Evolutionary conservation across 306 rosid genomes (phyloP).

Genomic region (Cotoneaster glaucophyllus): DNA sequence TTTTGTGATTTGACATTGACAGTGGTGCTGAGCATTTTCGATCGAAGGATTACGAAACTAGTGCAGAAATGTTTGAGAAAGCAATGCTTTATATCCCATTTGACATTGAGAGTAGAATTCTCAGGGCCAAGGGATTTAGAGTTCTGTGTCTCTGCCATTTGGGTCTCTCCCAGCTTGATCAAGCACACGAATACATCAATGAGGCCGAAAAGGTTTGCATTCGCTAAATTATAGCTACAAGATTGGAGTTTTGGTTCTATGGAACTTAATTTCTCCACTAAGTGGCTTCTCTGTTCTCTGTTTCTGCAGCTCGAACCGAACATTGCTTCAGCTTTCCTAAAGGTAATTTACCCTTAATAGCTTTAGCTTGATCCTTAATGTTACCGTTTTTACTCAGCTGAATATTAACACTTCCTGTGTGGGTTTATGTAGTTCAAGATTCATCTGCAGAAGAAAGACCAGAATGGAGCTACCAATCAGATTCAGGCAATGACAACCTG

Average conservation of each 20-base stretch:
- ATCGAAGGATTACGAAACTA: slow-evolving; percentile 66
- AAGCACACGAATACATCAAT: slow-evolving; percentile 75
- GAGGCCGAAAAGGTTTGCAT: slow-evolving; percentile 80
- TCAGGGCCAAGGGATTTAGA: slow-evolving; percentile 83
- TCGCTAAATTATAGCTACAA: slow-evolving; percentile 4
- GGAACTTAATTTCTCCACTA: not conserved
- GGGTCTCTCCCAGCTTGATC: slow-evolving; percentile 79
- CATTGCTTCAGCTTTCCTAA: slow-evolving; percentile 74
- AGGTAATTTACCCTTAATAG: slow-evolving; percentile 36
- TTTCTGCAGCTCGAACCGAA: slow-evolving; percentile 86
- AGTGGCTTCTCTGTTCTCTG: slow-evolving; percentile 10
- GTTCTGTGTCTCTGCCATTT: slow-evolving; percentile 90
- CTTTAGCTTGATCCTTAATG: not conserved
- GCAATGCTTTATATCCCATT: slow-evolving; percentile 83
- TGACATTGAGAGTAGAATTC: slow-evolving; percentile 58
- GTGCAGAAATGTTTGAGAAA: slow-evolving; percentile 90
- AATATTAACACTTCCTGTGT: slow-evolving; percentile 8
- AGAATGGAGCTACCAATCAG: slow-evolving; percentile 56
- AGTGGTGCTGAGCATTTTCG: slow-evolving; percentile 84
- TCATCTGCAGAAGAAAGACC: slow-evolving; percentile 75
- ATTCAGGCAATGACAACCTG: slow-evolving; percentile 77
- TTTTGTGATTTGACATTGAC: slow-evolving; percentile 7
- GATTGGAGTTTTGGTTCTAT: slow-evolving; percentile 9
- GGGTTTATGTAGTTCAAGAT: slow-evolving; percentile 65
- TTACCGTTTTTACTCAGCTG: not conserved